These are phyloP conservation scores for Adansonia madagascariensis DNA, from an alignment of 441 rosid species.

Conservation along the genomic window DNA sequence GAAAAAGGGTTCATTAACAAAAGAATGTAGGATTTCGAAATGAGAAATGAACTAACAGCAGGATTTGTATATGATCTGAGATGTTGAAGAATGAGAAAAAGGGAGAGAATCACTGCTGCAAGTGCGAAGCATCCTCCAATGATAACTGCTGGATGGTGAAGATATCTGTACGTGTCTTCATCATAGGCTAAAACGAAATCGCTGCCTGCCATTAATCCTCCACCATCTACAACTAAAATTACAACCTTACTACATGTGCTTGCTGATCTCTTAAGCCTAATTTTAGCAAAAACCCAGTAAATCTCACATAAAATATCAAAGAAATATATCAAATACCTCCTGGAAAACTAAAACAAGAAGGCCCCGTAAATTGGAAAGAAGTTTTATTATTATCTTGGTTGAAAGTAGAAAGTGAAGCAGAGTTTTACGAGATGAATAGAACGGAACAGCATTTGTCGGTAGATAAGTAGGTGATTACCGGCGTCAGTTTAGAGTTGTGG, in stretches of 20 bases:
- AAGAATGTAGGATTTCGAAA: not conserved
- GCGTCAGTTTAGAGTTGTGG: slow-evolving; percentile 9
- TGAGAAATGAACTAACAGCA: slow-evolving; percentile 46
- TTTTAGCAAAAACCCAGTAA: not conserved
- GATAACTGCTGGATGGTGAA: slow-evolving; percentile 59
- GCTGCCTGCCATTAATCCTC: not conserved
- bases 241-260: not conserved
- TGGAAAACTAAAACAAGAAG: not conserved
- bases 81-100: slow-evolving; percentile 63
- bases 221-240: not conserved
- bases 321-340: not conserved
- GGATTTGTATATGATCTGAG: slow-evolving; percentile 88
- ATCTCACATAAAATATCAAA: not conserved
- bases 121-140: slow-evolving; percentile 70
- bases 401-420: slow-evolving; percentile 3
- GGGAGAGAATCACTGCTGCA: slow-evolving; percentile 59
- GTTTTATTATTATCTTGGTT: not conserved
- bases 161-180: slow-evolving; percentile 41
- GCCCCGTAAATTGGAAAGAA: not conserved
- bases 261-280: not conserved
- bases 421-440: not conserved
- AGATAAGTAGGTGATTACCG: not conserved
- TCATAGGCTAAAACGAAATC: slow-evolving; percentile 15
- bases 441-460: not conserved
- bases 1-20: not conserved